Base-by-base conservation (phyloP, 2,329 filamentous ascomycete genomes). In the Orbilia blumenaviensis region DNA sequence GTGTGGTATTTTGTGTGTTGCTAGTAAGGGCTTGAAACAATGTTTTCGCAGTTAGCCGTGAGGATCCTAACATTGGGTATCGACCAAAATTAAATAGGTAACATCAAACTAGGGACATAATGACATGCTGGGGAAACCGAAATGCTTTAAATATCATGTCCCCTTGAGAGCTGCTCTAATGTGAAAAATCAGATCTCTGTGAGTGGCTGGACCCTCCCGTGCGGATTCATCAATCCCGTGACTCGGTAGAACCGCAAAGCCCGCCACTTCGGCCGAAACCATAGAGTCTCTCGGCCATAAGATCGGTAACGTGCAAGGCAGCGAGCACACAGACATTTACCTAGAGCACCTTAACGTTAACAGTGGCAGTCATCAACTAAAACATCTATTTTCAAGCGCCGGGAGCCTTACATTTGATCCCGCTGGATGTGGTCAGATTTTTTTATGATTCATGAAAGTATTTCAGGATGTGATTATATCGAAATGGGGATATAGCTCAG, bases 1-100 rank as follows among this genome's bases (percentile, higher is more conserved):
- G 25, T 50, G 71, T 68, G 52, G 71, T 75, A 68, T 67, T 63
- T 75, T 41, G 44, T 9, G 71, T 41, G 71, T 75, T 75, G 71
- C 36, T n/a, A 25, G 10, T 29, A 41, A 44, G 34, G 2, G 42
- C 42, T 9, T 32, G 34, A 25, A 32, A 10, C 18, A 23, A 42
- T 38, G n/a, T 25, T 54, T 25, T 50, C 25, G 29, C 41, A 25
- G 12, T 41, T 41, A 52, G 29, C 25, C 34, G 44, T 32, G 16
- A 36, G 10, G 41, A 14, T 36, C 5, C n/a, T 14, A 46, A 50
- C 63, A 67, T 67, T 36, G 46, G 60, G n/a, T 23, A 7, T 16
- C n/a, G 25, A 8, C 44, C 3, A 5, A 25, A 42, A 9, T 9
- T 10, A 8, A 27, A 10, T 12, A 7, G 7, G 9, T 6, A 25